Base-by-base conservation (phyloP, 164 flowering plant species). In the Vitis rotundifolia region DNA sequence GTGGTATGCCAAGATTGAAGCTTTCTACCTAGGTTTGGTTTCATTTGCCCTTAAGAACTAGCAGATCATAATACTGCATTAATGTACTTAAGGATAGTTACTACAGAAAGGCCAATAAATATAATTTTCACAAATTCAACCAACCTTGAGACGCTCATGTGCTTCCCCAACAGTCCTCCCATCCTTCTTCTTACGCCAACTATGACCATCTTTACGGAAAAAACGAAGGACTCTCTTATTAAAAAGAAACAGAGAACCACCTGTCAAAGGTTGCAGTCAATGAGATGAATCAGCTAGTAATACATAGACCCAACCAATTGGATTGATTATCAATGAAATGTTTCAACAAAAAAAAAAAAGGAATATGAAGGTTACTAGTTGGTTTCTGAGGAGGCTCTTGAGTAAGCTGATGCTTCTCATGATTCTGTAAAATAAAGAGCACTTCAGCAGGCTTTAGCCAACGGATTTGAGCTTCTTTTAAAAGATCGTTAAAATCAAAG, bases 201-300 rank as follows among this genome's bases (percentile, higher is more conserved):
- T 81, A 83, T 91, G 89, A 50, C 98, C 98, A 81, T 96, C 99
- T 81, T 67, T 88, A 9, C 99, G 92, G 64, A 96, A 96, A 78
- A 82, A 88, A 6, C 96, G 83, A n/a, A 86, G 87, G 14, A 93
- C 91, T 72, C 97, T 86, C 72, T 86, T 89, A 82, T 96, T 96
- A 79, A 89, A 93, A 12, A 96, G 94, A 79, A 82, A 93, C 81
- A 96, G 64, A 29, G 97, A 89, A n/a, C 99, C 99, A 89, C 97
- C 99, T 95, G 79, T 70, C 26, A 9, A 75, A 28, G 50, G 59
- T 60, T 47, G 63, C 76, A 73, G 22, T 58, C 61, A 69, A 31
- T 14, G 37, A 56, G 9, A 37, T 37, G 59, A 22, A 15, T 5
- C 48, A n/a, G 61, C 49, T 50, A 28, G 14, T 50, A 58, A 57